Conservation (phyloP, 495 filamentous ascomycete genomes). For the Eremomyces bilateralis region DNA sequence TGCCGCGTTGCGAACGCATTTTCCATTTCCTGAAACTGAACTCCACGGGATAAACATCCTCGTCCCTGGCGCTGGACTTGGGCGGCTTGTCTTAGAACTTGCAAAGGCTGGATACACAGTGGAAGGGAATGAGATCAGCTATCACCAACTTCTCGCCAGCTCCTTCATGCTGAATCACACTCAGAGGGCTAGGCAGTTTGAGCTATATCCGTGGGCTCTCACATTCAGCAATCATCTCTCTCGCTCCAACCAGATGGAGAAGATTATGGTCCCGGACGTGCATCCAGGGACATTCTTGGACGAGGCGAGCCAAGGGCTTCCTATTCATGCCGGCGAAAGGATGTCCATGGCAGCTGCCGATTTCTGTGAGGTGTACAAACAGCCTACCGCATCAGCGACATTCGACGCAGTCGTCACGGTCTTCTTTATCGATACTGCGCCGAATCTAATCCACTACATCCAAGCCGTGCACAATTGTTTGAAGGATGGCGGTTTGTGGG, state of each 20-base stretch:
- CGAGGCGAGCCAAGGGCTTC: conserved; percentile 13
- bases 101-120: conserved; percentile 48
- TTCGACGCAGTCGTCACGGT: conserved; percentile 76
- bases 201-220: conserved; percentile 57
- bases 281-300: conserved; percentile 39
- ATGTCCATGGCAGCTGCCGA: conserved; percentile 81
- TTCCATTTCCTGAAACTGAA: conserved; percentile 17
- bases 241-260: conserved; percentile 46
- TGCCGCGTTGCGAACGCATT: conserved; percentile 33
- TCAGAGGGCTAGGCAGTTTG: conserved; percentile 19
- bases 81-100: conserved; percentile 70
- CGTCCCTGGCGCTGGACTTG: conserved; percentile 77
- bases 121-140: conserved; percentile 92
- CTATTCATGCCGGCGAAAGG: conserved; percentile 22
- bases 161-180: conserved; percentile 75
- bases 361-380: conserved; percentile 55
- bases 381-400: conserved; percentile 28
- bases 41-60: conserved; percentile 36
- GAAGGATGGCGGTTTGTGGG: conserved; percentile 56
- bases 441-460: conserved; percentile 75
- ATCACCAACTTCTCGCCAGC: conserved; percentile 73
- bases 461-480: conserved; percentile 62
- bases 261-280: conserved; percentile 53
- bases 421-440: conserved; percentile 94
- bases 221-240: conserved; percentile 59